Evolutionary conservation across 768 basidiomycete species (phyloP), one percentile per base, ranked within the genome.

Genomic region (Suillus sp.): DNA sequence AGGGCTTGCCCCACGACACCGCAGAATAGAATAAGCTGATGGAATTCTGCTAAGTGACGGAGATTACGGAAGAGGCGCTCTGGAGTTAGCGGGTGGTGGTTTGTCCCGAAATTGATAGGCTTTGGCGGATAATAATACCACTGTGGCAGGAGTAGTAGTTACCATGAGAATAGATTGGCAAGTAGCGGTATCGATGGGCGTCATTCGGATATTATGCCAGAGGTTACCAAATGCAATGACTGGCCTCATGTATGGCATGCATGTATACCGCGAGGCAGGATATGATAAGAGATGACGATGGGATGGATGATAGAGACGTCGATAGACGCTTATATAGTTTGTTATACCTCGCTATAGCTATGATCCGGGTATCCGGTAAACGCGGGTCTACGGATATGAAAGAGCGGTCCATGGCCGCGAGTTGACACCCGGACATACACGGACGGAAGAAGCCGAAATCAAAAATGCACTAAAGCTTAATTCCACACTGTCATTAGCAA

Each of bases 341-440:
- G n/a, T n/a, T n/a, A n/a, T n/a, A n/a, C n/a, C n/a, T n/a, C n/a
- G n/a, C n/a, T n/a, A n/a, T n/a, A n/a, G n/a, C n/a, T n/a, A n/a
- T n/a, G n/a, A n/a, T n/a, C n/a, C n/a, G n/a, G n/a, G n/a, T n/a
- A n/a, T n/a, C n/a, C 74, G 74, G 70, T 54, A 66, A 69, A 69
- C 60, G 73, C 73, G 74, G 74, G 56, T 54, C 38, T 70, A 67
- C 74, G 75, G 74, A 77, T 60, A 75, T 75, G 74, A 77, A 71
- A 27, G 34, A 62, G 66, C 61, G 59, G 66, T 68, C 71, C 68
- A 59, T 62, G 47, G 11, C 43, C 34, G 64, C 32, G 48, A 35
- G 59, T 35, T n/a, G n/a, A n/a, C n/a, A n/a, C n/a, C 67, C 74
- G 74, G 74, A 75, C 72, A 73, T 75, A 62, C 48, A 66, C 75